Percentiles rank a stretch among this genome's conserved stretches.
phyloP scores from a whole-genome alignment of 257 asterid genomes.

The Lycium ferocissimum region DNA sequence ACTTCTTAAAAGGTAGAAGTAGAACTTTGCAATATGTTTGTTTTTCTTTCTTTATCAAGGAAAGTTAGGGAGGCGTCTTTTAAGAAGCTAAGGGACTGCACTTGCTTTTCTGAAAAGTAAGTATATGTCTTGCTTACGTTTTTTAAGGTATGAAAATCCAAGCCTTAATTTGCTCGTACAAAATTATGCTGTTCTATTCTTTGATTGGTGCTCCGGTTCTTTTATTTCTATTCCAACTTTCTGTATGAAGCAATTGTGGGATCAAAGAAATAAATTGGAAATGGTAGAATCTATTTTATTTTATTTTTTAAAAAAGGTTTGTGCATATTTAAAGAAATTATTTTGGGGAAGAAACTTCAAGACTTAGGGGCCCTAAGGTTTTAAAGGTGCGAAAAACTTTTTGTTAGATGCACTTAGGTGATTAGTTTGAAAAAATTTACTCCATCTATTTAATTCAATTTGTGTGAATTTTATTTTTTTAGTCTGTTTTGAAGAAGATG shows the following conservation, averaged over 20 bases:
- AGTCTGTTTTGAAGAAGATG: not conserved
- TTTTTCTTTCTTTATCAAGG: not conserved
- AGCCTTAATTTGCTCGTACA: not conserved
- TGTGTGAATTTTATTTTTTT: not conserved
- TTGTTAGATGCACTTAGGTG: not conserved
- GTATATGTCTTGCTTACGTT: not conserved
- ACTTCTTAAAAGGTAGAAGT: too few species aligned
- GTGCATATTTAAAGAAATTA: not conserved
- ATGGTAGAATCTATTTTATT: not conserved
- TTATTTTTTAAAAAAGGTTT: not conserved
- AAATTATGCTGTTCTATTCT: not conserved
- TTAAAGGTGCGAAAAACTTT: not conserved
- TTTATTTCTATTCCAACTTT: not conserved
- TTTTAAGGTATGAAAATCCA: slow-evolving; percentile 1
- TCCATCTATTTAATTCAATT: too few species aligned
- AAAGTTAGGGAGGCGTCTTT: not conserved
- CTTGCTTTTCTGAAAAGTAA: not conserved
- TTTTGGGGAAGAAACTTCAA: slow-evolving; percentile 5
- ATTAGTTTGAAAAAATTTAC: not conserved
- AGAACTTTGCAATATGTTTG: not conserved
- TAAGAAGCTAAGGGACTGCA: not conserved
- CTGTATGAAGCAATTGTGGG: not conserved
- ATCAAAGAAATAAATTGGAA: not conserved
- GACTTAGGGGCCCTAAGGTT: not conserved
- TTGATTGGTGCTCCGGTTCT: not conserved